phyloP scores from a whole-genome alignment of 2,329 filamentous ascomycete genomes.

The Xylariaceae sp. region DNA sequence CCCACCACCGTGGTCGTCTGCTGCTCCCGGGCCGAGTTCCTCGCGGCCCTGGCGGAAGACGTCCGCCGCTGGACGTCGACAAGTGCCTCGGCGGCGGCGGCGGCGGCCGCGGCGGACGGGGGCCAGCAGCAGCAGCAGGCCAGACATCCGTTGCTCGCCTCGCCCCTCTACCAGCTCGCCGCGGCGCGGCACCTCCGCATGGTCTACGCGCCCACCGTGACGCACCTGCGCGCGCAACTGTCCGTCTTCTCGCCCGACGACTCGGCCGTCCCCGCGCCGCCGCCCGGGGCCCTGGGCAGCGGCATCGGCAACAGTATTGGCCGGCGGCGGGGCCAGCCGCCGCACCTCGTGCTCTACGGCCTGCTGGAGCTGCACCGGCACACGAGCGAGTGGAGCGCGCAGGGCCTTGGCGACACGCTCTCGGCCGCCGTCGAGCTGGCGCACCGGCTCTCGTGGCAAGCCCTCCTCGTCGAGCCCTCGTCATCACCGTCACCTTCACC shows the following conservation, averaged over 20 bases:
- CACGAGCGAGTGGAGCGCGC: constrained; percentile 68
- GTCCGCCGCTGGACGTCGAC: constrained; percentile 20
- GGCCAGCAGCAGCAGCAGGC: constrained; percentile 2
- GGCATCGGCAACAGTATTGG: constrained; percentile 3
- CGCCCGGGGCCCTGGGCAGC: too few relatives aligned
- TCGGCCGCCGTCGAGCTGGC: constrained; percentile 57
- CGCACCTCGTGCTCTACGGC: constrained; percentile 56
- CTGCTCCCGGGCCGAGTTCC: constrained; percentile 55
- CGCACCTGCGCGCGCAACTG: constrained; percentile 70
- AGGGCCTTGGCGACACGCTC: constrained; percentile 59
- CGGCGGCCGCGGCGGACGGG: constrained; percentile 8
- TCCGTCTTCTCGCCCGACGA: constrained; percentile 41
- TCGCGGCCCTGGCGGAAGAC: constrained; percentile 48
- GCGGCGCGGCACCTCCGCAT: constrained; percentile 62
- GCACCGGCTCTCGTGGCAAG: constrained; percentile 31
- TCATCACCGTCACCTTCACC: constrained; percentile 2
- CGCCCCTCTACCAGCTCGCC: constrained; percentile 62
- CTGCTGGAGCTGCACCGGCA: constrained; percentile 57
- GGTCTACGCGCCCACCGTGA: constrained; percentile 66
- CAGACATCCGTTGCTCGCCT: constrained; percentile 43
- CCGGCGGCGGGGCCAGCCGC: constrained; percentile 13
- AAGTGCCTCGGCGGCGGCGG: constrained; percentile 5
- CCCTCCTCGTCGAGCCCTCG: constrained; percentile 40
- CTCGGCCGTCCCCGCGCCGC: constrained; percentile 31
- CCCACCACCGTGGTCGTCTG: constrained; percentile 67